Evolutionary conservation across 2,329 filamentous ascomycete species (phyloP), one percentile per base, ranked within the genome.

Genomic region (Calycina herbarum): DNA sequence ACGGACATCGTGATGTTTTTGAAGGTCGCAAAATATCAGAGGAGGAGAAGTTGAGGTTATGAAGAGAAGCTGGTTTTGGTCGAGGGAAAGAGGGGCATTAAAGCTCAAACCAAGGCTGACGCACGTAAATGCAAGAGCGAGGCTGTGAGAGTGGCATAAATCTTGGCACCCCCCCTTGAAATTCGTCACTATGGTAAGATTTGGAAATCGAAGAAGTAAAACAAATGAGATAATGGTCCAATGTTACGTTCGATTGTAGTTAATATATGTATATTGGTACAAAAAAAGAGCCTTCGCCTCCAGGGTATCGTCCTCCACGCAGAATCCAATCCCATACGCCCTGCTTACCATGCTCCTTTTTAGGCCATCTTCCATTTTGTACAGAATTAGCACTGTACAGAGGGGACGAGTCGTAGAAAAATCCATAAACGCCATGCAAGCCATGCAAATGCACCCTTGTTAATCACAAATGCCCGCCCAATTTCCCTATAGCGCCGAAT

Each of bases 1-100:
- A 89, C 83, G 64, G 86, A 85, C 75, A 76, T 76, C 6, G 27
- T 73, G 29, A 40, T 15, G 7, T 51, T 24, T 38, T 15, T 38
- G 20, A 20, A 20, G 20, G 20, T 20, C 20, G 20, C 29, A 24
- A 24, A 51, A 27, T 24, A 24, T 15, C 3, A 48, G n/a, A 8
- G 24, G n/a, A 20, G n/a, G 45, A 48, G 20, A 13, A 15, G 45
- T 51, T 27, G 45, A 11, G 45, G 45, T 24, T 51, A 24, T 51
- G n/a, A 24, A 27, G 45, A 24, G n/a, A 24, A 24, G 17, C 7
- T 24, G 20, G n/a, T 51, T 51, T 24, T 5, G 13, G 42, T 20
- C n/a, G 3, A 20, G n/a, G 45, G 45, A 20, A 48, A 48, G 45
- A 51, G 45, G 45, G 45, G 45, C 20, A 27, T 48, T 48, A 48